Percentiles rank a stretch among this genome's conserved stretches.
These are phyloP conservation scores for Solanum ahanhuiri DNA, from an alignment of 257 asterid species.

Conservation along the genomic window DNA sequence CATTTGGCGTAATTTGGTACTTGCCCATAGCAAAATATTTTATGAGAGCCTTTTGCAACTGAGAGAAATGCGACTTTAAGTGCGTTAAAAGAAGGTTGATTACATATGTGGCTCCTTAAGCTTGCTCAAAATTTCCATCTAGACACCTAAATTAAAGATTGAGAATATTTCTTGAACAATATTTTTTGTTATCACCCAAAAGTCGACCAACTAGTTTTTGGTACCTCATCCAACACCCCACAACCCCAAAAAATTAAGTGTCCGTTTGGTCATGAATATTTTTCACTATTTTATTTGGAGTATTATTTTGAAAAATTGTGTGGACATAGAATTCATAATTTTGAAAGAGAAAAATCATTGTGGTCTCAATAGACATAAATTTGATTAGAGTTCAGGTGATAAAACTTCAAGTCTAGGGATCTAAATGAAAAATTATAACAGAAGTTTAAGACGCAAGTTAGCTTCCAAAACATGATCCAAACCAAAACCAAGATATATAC, in stretches of 20 bases:
- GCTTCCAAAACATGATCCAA: background rate
- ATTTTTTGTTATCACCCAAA: background rate
- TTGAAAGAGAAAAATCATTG: background rate
- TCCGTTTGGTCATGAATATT: background rate
- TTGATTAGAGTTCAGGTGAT: background rate
- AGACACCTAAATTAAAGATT: background rate
- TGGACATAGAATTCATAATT: background rate
- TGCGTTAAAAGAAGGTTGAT: background rate
- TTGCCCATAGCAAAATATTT: background rate
- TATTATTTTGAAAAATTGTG: background rate
- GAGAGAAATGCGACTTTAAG: background rate
- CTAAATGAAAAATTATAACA: background rate
- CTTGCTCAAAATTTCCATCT: too few species aligned
- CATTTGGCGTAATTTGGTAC: background rate
- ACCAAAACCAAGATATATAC: background rate
- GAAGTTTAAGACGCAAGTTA: background rate
- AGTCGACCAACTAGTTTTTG: too few species aligned
- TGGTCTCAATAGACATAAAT: background rate
- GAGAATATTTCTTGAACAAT: too few species aligned
- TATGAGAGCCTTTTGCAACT: background rate
- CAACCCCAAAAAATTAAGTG: too few species aligned
- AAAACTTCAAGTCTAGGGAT: background rate
- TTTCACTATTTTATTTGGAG: background rate
- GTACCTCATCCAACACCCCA: too few species aligned
- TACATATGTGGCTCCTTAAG: too few species aligned